Evolutionary conservation across 768 basidiomycete genomes (phyloP), one percentile per base, ranked within the genome.

Genomic region (Rhodotorula toruloides): DNA sequence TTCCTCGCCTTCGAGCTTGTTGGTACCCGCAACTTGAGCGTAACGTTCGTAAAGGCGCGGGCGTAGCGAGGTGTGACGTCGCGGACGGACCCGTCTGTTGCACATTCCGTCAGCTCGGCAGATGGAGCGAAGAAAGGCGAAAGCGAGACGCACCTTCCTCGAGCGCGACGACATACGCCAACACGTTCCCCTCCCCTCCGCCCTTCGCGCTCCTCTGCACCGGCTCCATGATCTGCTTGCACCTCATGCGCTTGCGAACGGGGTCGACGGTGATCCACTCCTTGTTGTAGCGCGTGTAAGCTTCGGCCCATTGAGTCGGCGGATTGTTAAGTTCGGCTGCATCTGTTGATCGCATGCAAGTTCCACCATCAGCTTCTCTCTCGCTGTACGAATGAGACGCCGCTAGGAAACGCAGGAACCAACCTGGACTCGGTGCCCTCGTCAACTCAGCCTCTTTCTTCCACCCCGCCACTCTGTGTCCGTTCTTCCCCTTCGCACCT

Each of bases 271-370:
- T 87, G 21, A 98, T 79, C 96, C 96, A 99, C 42, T 87, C 85
- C 21, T 83, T 84, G 79, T 96, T 91, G 12, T 92, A 85, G 29
- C 90, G 86, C 13, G 91, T 93, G 79, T 92, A 99, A 1, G 96
- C 90, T 77, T 99, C 96, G 1, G 89, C 90, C 96, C 96, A 99
- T 77, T 92, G 90, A 7, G 92, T 87, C 1, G 94, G 93, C 6
- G 91, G 86, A 16, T 27, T 25, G 16, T 21, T 16, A 14, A 63
- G 43, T 2, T 69, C 64, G 46, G 53, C 58, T 14, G 65, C 39
- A 12, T 68, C 72, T 68, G 22, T n/a, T n/a, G n/a, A n/a, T n/a
- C n/a, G n/a, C 7, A 2, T 9, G 54, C 7, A 14, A 12, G 39
- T 22, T 22, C 2, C 19, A 3, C 1, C 19, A 22, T 17, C 29